Percentiles rank a stretch among this genome's conserved stretches.
These are phyloP conservation scores for Aspergillus tanneri DNA, from an alignment of 2,329 filamentous ascomycete species.

Conservation along the genomic window DNA sequence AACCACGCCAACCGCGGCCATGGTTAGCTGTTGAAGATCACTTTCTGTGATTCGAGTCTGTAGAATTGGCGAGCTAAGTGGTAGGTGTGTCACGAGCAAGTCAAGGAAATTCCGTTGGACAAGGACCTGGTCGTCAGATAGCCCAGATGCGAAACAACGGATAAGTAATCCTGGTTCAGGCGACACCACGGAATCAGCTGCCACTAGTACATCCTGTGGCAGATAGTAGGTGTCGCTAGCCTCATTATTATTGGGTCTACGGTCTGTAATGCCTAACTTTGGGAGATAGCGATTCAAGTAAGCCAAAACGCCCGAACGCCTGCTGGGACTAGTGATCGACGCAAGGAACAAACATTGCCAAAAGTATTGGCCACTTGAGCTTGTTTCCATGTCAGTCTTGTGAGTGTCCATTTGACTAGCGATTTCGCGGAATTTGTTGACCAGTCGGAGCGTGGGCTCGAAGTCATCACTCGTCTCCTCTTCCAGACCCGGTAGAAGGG, in stretches of 20 bases:
- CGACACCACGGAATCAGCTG: conserved; percentile 52
- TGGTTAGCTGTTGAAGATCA: conserved; percentile 78
- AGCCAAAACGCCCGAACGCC: conserved; percentile 81
- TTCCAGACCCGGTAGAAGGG: conserved; percentile 86
- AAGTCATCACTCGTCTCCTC: conserved; percentile 98
- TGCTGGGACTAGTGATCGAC: conserved; percentile 81
- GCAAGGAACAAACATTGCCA: conserved; percentile 98
- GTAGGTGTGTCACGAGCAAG: conserved; percentile 83
- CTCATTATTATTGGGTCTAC: conserved; percentile 30
- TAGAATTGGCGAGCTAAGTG: conserved; percentile 76
- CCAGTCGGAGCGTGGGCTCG: conserved; percentile 74
- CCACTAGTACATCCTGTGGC: conserved; percentile 32
- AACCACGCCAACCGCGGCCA: conserved; percentile 83
- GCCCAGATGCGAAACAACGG: conserved; percentile 85
- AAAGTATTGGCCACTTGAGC: conserved; percentile 78
- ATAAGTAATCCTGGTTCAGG: conserved; percentile 90
- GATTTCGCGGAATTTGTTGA: conserved; percentile 73
- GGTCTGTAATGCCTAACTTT: conserved; percentile 55
- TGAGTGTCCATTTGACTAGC: conserved; percentile 53
- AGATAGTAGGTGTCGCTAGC: conserved; percentile 27
- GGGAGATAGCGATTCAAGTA: conserved; percentile 81
- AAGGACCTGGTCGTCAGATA: conserved; percentile 81
- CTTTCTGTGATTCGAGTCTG: conserved; percentile 69
- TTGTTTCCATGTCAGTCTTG: conserved; percentile 50
- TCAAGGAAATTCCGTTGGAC: conserved; percentile 95